phyloP scores from a whole-genome alignment of 2,329 filamentous ascomycete genomes.

The Pseudophaeomoniella oleicola region DNA sequence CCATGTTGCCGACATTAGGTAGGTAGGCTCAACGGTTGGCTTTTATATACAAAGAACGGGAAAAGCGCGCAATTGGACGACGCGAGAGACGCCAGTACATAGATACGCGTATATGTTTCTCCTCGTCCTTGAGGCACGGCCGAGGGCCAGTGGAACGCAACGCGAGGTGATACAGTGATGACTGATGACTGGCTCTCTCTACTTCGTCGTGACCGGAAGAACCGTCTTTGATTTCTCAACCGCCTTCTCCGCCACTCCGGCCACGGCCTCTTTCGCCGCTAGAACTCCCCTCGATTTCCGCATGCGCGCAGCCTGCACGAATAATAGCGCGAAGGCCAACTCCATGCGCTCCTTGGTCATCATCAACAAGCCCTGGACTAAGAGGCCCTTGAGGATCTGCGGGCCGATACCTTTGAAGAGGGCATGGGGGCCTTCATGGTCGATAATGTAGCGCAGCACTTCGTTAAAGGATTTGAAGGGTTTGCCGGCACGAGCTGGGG shows the following conservation, averaged over 20 bases:
- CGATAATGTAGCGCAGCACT: conserved; percentile 85
- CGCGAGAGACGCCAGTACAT: no score
- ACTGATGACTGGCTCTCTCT: no score
- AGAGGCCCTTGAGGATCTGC: conserved; percentile 78
- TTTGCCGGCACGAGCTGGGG: conserved; percentile 68
- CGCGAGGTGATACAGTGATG: no score
- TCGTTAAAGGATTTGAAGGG: conserved; percentile 88
- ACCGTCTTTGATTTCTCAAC: conserved; percentile 38
- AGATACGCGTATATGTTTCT: no score
- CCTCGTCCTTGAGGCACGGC: no score
- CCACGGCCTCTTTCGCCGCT: conserved; percentile 33
- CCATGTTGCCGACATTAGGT: no score
- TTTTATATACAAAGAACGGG: no score
- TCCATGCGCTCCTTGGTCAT: conserved; percentile 98
- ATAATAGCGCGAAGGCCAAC: conserved; percentile 69
- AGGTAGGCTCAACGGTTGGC: no score
- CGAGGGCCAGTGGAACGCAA: no score
- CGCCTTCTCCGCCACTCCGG: conserved; percentile 8
- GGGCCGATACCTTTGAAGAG: conserved; percentile 95
- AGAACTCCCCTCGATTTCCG: conserved; percentile 56
- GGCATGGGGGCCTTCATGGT: conserved; percentile 69
- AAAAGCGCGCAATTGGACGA: no score
- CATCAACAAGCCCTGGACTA: conserved; percentile 95
- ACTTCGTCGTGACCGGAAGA: conserved; percentile 33
- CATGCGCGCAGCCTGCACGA: conserved; percentile 64